These are phyloP conservation scores for Paspalum vaginatum DNA, from an alignment of 176 grass and related monocot species.

Conservation along the genomic window DNA sequence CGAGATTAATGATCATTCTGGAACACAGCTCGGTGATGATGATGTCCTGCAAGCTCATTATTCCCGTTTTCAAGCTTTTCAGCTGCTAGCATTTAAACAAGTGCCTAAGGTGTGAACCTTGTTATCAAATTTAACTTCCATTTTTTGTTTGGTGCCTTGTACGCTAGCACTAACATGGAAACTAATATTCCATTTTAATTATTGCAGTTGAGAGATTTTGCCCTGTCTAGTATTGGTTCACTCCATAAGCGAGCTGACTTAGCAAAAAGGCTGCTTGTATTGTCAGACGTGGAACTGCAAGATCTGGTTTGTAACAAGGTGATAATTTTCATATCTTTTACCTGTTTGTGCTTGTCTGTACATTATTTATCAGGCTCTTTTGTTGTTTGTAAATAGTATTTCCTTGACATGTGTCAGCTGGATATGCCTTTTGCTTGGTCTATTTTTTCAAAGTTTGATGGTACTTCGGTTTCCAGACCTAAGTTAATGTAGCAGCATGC, in stretches of 20 bases:
- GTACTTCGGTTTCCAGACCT: not conserved
- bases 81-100: conserved; percentile 93
- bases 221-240: conserved; percentile 89
- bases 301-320: conserved; percentile 95
- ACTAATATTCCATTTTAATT: conserved; percentile 29
- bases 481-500: conserved; percentile 7
- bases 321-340: conserved; percentile 42
- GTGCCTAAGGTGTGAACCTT: conserved; percentile 74
- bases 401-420: not conserved
- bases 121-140: conserved; percentile 10
- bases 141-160: conserved; percentile 32
- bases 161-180: conserved; percentile 8
- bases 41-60: conserved; percentile 89
- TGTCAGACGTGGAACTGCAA: conserved; percentile 76
- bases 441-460: not conserved
- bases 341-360: conserved; percentile 8
- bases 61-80: conserved; percentile 85
- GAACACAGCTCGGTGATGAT: conserved; percentile 89
- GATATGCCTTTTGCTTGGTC: conserved; percentile 18
- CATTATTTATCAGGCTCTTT: conserved; percentile 26
- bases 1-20: conserved; percentile 96
- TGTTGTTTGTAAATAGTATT: conserved; percentile 33
- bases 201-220: conserved; percentile 73
- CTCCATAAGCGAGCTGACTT: conserved; percentile 93
- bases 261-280: conserved; percentile 82